Evolutionary conservation across 768 basidiomycete species (phyloP).

Genomic region (Amylocystis lapponica): DNA sequence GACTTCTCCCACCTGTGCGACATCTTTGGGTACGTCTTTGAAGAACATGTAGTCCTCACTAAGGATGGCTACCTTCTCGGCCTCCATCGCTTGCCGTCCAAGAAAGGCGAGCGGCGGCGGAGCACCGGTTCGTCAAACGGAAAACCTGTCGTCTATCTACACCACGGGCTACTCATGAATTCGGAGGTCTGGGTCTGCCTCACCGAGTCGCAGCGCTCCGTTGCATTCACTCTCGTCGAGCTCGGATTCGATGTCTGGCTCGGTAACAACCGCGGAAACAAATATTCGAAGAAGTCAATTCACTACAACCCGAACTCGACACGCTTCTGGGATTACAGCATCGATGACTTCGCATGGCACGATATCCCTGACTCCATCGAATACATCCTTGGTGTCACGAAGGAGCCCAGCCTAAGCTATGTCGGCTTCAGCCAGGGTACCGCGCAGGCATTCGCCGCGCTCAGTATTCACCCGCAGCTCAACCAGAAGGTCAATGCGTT

Average conservation of each 20-base stretch:
- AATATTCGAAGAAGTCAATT: constrained; percentile 81
- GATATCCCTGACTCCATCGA: constrained; percentile 85
- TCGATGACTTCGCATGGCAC: constrained; percentile 82
- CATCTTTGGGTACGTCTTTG: constrained; percentile 64
- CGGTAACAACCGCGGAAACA: constrained; percentile 81
- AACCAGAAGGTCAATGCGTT: constrained; percentile 79
- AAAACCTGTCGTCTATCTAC: constrained; percentile 81
- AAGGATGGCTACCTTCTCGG: constrained; percentile 85
- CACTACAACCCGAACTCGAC: constrained; percentile 58
- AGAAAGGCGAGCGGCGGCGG: constrained; percentile 44
- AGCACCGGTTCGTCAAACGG: constrained; percentile 51
- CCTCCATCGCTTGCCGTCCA: constrained; percentile 66
- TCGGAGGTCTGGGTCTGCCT: constrained; percentile 83
- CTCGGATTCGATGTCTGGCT: constrained; percentile 85
- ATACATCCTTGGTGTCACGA: constrained; percentile 68
- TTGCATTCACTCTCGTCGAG: constrained; percentile 78
- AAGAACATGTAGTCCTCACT: constrained; percentile 81
- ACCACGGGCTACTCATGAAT: constrained; percentile 86
- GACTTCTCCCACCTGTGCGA: constrained; percentile 60
- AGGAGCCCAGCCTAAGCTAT: constrained; percentile 62
- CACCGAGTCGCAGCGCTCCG: constrained; percentile 56
- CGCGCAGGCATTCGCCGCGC: constrained; percentile 78
- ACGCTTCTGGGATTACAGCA: constrained; percentile 79
- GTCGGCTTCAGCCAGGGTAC: constrained; percentile 82
- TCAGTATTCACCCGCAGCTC: constrained; percentile 73